Conservation (phyloP, 306 rosid genomes). For the Crotalaria pallida region DNA sequence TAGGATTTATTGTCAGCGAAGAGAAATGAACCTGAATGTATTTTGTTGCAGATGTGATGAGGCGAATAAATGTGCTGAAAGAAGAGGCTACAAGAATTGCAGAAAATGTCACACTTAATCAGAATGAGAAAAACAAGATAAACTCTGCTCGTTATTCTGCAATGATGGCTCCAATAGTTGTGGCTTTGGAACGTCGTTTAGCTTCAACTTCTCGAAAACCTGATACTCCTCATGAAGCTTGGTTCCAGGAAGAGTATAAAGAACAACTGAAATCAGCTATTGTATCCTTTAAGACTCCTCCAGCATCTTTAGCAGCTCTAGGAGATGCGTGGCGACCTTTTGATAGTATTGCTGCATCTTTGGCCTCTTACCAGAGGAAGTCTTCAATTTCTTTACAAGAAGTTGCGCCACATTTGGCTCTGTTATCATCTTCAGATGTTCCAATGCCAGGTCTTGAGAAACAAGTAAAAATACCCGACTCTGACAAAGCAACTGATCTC, state of each 20-base stretch:
- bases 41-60: conserved; percentile 80
- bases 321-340: conserved; percentile 90
- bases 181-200: conserved; percentile 92
- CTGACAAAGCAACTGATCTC: conserved; percentile 49
- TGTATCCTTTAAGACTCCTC: conserved; percentile 69
- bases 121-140: conserved; percentile 86
- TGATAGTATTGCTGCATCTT: conserved; percentile 84
- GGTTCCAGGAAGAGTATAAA: conserved; percentile 87
- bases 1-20: conserved; percentile 11
- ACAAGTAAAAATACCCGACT: conserved; percentile 52
- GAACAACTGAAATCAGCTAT: conserved; percentile 74
- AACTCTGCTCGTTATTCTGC: conserved; percentile 95
- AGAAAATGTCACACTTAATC: conserved; percentile 86
- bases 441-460: conserved; percentile 99
- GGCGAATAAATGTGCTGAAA: conserved; percentile 83
- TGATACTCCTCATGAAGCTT: conserved; percentile 91
- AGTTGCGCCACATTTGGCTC: conserved; percentile 81
- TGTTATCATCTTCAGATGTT: conserved; percentile 80
- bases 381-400: conserved; percentile 71
- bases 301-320: conserved; percentile 67
- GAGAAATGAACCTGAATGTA: conserved; percentile 12
- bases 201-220: conserved; percentile 94
- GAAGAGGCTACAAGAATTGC: conserved; percentile 93
- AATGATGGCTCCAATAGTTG: conserved; percentile 98
- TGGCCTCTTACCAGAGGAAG: conserved; percentile 91